A percentile compares a stretch with the other conserved stretches of the same genome.
phyloP scores from a whole-genome alignment of 78 protist species.

The Dictyostelium intermedium region DNA sequence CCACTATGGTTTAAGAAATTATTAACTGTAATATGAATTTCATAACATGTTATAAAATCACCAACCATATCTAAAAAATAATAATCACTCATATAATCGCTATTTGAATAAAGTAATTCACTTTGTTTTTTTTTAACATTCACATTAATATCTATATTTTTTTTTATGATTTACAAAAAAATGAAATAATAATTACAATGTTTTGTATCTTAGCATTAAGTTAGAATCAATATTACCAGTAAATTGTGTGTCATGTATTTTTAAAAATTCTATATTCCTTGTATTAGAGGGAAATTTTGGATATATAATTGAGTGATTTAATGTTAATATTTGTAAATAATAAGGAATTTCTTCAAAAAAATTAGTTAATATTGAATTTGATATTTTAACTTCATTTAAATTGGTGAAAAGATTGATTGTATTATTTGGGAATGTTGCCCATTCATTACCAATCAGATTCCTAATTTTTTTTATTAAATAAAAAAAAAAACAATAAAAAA shows the following conservation, averaged over 20 bases:
- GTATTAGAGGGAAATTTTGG: not conserved
- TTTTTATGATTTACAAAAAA: too few relatives aligned
- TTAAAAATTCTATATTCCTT: not conserved
- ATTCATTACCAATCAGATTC: not conserved
- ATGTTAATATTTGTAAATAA: not conserved
- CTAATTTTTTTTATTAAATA: not conserved
- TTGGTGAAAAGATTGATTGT: not conserved
- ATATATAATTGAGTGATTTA: not conserved
- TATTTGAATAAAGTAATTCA: too few relatives aligned
- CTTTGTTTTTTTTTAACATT: too few relatives aligned
- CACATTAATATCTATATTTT: too few relatives aligned
- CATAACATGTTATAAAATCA: too few relatives aligned
- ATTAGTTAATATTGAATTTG: not conserved
- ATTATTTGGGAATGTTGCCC: not conserved
- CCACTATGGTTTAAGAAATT: too few relatives aligned
- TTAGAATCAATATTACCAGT: not conserved
- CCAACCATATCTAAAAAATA: too few relatives aligned
- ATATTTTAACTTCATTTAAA: not conserved
- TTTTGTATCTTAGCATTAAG: too few relatives aligned
- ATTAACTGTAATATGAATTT: too few relatives aligned
- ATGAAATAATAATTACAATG: not conserved
- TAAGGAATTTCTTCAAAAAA: not conserved
- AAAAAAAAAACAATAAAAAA: too few relatives aligned
- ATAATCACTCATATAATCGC: too few relatives aligned
- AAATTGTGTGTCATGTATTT: not conserved